Evolutionary conservation across 1,284 basidiomycete genomes (phyloP).

Genomic region (Coriolopsis trogii): DNA sequence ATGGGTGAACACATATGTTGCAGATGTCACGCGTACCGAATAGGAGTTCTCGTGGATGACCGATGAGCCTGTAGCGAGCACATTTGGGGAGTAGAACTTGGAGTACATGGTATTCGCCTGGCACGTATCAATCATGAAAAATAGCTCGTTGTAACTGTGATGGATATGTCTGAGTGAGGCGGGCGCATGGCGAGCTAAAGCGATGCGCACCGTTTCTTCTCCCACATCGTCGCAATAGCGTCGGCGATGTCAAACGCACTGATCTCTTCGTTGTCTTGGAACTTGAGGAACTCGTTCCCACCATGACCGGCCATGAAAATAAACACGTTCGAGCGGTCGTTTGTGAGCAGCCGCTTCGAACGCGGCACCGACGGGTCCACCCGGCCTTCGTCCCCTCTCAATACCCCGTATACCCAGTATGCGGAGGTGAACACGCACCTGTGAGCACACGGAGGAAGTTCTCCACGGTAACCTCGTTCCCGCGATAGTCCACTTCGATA

Average conservation of each 20-base stretch:
- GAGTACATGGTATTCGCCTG: constrained; percentile 97
- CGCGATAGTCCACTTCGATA: constrained; percentile 97
- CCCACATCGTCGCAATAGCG: constrained; percentile 98
- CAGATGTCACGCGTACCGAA: constrained; percentile 61
- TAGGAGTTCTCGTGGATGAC: constrained; percentile 92
- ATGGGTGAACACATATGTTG: not conserved
- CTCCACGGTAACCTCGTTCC: constrained; percentile 97
- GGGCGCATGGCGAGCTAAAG: not conserved
- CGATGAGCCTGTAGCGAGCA: constrained; percentile 92
- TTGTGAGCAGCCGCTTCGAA: constrained; percentile 89
- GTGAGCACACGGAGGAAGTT: constrained; percentile 92
- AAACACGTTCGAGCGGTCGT: constrained; percentile 94
- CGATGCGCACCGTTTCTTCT: constrained; percentile 79
- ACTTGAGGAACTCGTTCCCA: constrained; percentile 98
- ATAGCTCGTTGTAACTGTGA: constrained; percentile 91
- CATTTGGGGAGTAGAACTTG: constrained; percentile 94
- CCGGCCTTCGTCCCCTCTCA: constrained; percentile 50
- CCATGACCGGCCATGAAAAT: constrained; percentile 99
- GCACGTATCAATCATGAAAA: constrained; percentile 99
- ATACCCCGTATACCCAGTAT: not conserved
- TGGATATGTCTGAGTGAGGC: not conserved
- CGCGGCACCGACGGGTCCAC: constrained; percentile 80
- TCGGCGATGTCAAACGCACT: constrained; percentile 96
- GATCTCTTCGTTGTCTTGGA: constrained; percentile 98
- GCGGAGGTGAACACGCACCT: constrained; percentile 45